phyloP scores from a whole-genome alignment of 2,329 filamentous ascomycete species.

The Trichoderma sp. region DNA sequence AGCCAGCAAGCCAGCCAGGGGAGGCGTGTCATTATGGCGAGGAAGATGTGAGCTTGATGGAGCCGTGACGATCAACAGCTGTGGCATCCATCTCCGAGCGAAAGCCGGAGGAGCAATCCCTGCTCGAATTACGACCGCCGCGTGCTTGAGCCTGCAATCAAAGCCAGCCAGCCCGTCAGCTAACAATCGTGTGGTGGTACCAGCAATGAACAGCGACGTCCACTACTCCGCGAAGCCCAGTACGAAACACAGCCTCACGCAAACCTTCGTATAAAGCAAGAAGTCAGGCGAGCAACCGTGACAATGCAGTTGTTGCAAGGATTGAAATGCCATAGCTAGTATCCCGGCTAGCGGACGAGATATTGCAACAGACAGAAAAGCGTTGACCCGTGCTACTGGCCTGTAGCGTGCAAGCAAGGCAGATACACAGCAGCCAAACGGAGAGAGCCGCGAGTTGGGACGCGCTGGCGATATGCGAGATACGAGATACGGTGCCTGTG shows the following conservation, averaged over 20 bases:
- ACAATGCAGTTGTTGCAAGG: neutral
- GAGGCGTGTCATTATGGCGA: constrained; percentile 1
- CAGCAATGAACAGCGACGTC: neutral
- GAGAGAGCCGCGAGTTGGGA: neutral
- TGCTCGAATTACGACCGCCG: neutral
- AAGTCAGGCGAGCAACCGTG: neutral
- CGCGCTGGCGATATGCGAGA: neutral
- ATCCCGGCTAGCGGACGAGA: neutral
- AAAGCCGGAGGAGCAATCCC: neutral
- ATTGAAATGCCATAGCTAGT: neutral
- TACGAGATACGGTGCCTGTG: neutral
- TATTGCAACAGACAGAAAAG: neutral
- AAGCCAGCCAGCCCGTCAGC: neutral
- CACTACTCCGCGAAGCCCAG: neutral
- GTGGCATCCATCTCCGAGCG: neutral
- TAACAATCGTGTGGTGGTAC: neutral
- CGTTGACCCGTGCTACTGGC: neutral
- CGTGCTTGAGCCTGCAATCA: neutral
- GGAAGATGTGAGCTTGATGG: neutral
- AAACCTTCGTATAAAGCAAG: neutral
- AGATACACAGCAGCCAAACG: neutral
- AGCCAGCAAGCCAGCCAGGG: neutral
- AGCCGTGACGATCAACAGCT: constrained; percentile 4
- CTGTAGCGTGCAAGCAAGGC: neutral
- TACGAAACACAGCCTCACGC: neutral